Base-by-base conservation (phyloP, 176 grass and related monocot species). In the Carex littledalei region DNA sequence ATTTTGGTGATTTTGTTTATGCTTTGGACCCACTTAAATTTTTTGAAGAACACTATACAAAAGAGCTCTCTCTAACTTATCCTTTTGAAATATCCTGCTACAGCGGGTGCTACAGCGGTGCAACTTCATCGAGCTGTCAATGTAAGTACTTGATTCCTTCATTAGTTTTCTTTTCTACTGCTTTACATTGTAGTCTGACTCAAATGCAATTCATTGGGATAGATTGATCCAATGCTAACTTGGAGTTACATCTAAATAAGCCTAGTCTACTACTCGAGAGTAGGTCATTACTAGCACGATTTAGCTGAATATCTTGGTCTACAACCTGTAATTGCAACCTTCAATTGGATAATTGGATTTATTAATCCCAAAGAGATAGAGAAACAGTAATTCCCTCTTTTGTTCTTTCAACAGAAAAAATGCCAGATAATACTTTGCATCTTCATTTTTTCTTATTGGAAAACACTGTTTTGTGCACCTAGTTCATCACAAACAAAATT, bases 81-180 rank as follows among this genome's bases (percentile, higher is more conserved):
- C 14, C 50, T 56, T 78, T 56, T 53, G 74, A 52, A 82, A 70
- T 84, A 78, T n/a, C 84, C 66, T 86, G 21, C 17, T 92, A 50
- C 91, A 94, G 95, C 85, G 49, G 90, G 92, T 88, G 89, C 95
- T 66, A 98, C 95, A 92, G 92, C 95, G 64, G 93, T 98, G 71
- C 95, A 98, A 89, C 90, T 98, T 88, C 89, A 92, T 82, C 91
- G 89, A 90, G 90, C 88, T 86, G 91, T 98, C 34, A 98, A 93
- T 85, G 93, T 98, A 93, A 83, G 61, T 45, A 47, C 12, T 18
- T 55, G 54, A 57, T 32, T 15, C 15, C 20, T 10, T 56, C 34
- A 57, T 54, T 56, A 55, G 2, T 78, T 32, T 32, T 12, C 7
- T 9, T 56, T 34, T 54, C 11, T 54, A 32, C 74, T 78, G 74